These are phyloP conservation scores for Trichoderma parareesei DNA, from an alignment of 495 filamentous ascomycete species.

Conservation along the genomic window DNA sequence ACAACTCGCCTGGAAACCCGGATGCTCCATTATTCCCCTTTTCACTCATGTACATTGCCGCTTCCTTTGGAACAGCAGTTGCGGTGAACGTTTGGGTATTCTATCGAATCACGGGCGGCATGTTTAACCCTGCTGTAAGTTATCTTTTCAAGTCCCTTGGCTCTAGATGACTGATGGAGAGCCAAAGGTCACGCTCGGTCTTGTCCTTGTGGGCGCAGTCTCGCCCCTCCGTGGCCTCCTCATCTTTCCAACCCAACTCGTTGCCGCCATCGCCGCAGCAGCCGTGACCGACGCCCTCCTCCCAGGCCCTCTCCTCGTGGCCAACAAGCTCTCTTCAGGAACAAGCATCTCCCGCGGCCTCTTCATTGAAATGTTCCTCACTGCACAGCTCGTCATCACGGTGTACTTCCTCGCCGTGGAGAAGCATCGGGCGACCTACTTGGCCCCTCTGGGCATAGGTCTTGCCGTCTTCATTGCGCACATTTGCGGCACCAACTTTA, in stretches of 20 bases:
- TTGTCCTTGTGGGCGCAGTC: conserved; percentile 42
- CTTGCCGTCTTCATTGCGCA: conserved; percentile 46
- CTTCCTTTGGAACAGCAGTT: conserved; percentile 58
- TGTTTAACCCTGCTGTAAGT: conserved; percentile 16
- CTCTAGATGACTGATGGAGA: neutral
- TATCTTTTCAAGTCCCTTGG: neutral
- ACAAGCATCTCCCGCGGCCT: conserved; percentile 40
- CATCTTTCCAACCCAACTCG: conserved; percentile 40
- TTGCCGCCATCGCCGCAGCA: conserved; percentile 40
- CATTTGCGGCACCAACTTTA: conserved; percentile 55
- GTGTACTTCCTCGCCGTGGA: conserved; percentile 51
- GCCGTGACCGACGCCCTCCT: conserved; percentile 36
- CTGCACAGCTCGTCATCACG: conserved; percentile 44
- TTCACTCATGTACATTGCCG: conserved; percentile 50
- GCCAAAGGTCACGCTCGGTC: conserved; percentile 31
- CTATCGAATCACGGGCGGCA: conserved; percentile 37
- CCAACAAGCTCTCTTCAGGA: conserved; percentile 33
- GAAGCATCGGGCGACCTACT: conserved; percentile 44
- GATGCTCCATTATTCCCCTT: conserved; percentile 19
- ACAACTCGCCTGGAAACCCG: conserved; percentile 15
- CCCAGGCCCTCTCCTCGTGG: conserved; percentile 38
- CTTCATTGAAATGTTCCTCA: conserved; percentile 49
- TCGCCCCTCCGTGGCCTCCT: conserved; percentile 31
- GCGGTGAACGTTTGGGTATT: conserved; percentile 67
- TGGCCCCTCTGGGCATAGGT: conserved; percentile 50